Evolutionary conservation across 306 rosid genomes (phyloP).

Genomic region (Castanospermum australe): DNA sequence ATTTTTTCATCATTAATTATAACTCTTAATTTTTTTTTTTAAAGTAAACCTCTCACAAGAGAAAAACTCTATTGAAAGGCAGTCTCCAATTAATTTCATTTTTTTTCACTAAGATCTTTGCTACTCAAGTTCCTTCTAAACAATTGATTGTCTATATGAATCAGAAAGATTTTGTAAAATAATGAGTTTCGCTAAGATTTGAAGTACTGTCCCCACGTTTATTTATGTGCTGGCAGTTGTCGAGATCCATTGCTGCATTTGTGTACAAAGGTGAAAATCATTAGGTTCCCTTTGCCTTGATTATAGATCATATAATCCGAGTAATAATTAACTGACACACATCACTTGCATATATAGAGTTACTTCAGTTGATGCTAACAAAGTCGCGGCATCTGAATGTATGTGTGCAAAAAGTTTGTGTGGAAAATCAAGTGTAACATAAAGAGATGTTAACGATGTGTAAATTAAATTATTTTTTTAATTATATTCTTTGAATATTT

Average conservation of each 20-base stretch:
- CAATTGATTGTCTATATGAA: slow-evolving; percentile 1
- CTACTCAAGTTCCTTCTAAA: background rate
- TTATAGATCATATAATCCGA: background rate
- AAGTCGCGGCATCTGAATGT: background rate
- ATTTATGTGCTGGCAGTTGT: slow-evolving; percentile 5
- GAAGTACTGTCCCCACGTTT: slow-evolving; percentile 36
- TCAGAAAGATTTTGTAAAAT: slow-evolving; percentile 20
- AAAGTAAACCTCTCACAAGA: too few species aligned
- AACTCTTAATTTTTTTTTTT: too few species aligned
- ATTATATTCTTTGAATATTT: background rate
- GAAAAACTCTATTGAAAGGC: background rate
- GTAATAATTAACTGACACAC: too few species aligned
- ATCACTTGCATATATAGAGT: background rate
- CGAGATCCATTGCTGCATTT: background rate
- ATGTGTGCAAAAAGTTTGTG: background rate
- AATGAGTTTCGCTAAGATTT: slow-evolving; percentile 9
- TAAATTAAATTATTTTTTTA: too few species aligned
- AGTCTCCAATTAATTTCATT: background rate
- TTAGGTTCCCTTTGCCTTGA: background rate
- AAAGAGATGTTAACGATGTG: too few species aligned
- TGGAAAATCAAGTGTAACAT: background rate
- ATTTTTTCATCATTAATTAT: too few species aligned
- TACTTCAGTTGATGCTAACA: background rate
- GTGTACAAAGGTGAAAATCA: background rate
- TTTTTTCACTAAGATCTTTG: background rate